Evolutionary conservation across 2,329 filamentous ascomycete species (phyloP), one percentile per base, ranked within the genome.

Genomic region (Simplicillium aogashimaense): DNA sequence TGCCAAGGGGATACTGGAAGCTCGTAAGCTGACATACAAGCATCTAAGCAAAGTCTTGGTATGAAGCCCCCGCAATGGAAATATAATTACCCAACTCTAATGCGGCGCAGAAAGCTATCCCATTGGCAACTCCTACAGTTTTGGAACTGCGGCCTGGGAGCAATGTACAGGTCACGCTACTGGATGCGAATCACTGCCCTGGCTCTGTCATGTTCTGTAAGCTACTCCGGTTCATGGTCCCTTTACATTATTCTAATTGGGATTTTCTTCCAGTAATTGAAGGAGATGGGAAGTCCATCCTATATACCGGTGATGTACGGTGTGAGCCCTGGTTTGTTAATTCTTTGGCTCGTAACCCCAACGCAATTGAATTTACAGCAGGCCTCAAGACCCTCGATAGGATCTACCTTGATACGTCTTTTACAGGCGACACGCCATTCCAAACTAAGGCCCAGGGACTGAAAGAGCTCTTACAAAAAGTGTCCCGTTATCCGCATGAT

Each of bases 111-210:
- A 88, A 89, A 61, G 73, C 87, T 0, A 72, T 97, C 28, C 89
- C 89, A 1, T 62, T 95, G 8, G 81, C 92, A 37, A 87, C 86
- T 0, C 86, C 87, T 0, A 89, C 81, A 0, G 61, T 65, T 4
- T 76, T 97, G 36, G 86, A 94, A 52, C 68, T 95, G 3, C 70
- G 68, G 2, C 85, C 81, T 0, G 75, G 76, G 1, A 72, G 74
- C 36, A 65, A 63, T n/a, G 78, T 95, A 17, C 78, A 80, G 36
- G 86, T 94, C 14, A 95, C 88, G 0, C 67, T 95, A 0, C 76
- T 95, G 38, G 83, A 95, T 63, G 88, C 90, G 2, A 95, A 97
- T 51, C 90, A 95, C 55, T 97, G 90, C 51, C 74, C 83, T 1
- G 89, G 90, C 0, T 81, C 87, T 14, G 86, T 92, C 14, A 94